A percentile compares a stretch with the other conserved stretches of the same genome.
Evolutionary conservation across 164 flowering plant species (phyloP).

Genomic region (Litsea cubeba): DNA sequence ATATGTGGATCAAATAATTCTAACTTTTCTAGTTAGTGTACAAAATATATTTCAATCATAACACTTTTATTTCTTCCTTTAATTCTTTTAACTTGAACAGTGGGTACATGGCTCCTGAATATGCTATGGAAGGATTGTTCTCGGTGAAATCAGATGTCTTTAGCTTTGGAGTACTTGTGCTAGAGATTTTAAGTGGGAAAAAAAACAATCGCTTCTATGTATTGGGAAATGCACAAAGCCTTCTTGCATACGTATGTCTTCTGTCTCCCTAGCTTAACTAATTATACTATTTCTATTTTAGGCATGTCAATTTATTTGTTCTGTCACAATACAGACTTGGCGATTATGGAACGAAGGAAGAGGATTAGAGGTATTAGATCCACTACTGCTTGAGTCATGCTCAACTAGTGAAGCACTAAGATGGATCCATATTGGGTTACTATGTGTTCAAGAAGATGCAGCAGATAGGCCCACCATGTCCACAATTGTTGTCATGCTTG

Average conservation of each 20-base stretch:
- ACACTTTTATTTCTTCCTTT: not conserved
- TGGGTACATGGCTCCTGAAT: constrained; percentile 1
- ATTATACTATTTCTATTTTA: not conserved
- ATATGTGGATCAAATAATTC: not conserved
- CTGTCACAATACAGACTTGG: constrained; percentile 27
- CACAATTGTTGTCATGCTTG: constrained; percentile 14
- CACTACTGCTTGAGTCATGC: constrained; percentile 8
- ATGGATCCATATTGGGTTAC: constrained; percentile 32
- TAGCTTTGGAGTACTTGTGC: constrained; percentile 1
- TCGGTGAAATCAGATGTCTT: constrained; percentile 3
- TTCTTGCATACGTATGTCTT: constrained; percentile 12
- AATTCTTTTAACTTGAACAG: too few relatives aligned
- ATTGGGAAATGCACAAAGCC: not conserved
- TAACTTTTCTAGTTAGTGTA: not conserved
- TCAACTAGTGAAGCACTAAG: constrained; percentile 13
- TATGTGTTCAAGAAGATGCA: constrained; percentile 24
- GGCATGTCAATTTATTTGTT: constrained; percentile 2
- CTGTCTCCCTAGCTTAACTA: not conserved
- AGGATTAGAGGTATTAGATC: constrained; percentile 18
- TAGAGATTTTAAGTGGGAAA: not conserved
- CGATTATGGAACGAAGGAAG: constrained; percentile 25
- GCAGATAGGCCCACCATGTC: constrained; percentile 21
- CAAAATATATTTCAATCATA: not conserved
- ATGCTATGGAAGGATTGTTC: constrained; percentile 3
- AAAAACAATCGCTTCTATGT: not conserved